Base-by-base conservation (phyloP, 331 rosid species). In the Quercus phellos region DNA sequence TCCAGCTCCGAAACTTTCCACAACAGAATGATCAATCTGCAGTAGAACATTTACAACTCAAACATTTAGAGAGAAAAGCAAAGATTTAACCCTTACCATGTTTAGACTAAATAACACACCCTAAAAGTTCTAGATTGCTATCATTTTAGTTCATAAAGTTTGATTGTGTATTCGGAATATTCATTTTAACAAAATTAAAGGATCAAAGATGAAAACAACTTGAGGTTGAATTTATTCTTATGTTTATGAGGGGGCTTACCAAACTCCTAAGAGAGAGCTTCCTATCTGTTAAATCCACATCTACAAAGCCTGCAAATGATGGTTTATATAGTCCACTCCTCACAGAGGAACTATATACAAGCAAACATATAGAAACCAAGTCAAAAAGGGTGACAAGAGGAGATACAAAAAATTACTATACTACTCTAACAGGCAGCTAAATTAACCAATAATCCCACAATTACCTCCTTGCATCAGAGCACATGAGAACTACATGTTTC, bases 1-100 rank as follows among this genome's bases (percentile, higher is more conserved):
- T 80, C 88, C 92, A 2, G 74, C 96, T 74, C 90, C 99, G 50
- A 85, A 92, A 68, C 90, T 95, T 60, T 92, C 97, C 56, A 95
- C 97, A 2, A 90, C 94, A 0, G 98, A 95, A 60, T 91, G 97
- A 87, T 95, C 99, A 84, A 92, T 91, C 99, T 95, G 81, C 11
- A 19, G 38, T 70, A 38, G 46, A 38, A 32, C 67, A 73, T 13
- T 13, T 21, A 38, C 34, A 51, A 46, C 1, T 21, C 26, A 30
- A 38, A 4, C 3, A 14, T 38, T 63, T 10, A 10, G 18, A 18
- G 7, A 76, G 21, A 61, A 13, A 12, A 3, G 46, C 10, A 21
- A 35, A 18, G 29, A 5, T 12, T 46, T 38, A 38, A 38, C 11
- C 46, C 46, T 38, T 8, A 38, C 12, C 63, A 16, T 71, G 9